Conservation (phyloP, 164 flowering plant genomes). For the Berberis thunbergii region DNA sequence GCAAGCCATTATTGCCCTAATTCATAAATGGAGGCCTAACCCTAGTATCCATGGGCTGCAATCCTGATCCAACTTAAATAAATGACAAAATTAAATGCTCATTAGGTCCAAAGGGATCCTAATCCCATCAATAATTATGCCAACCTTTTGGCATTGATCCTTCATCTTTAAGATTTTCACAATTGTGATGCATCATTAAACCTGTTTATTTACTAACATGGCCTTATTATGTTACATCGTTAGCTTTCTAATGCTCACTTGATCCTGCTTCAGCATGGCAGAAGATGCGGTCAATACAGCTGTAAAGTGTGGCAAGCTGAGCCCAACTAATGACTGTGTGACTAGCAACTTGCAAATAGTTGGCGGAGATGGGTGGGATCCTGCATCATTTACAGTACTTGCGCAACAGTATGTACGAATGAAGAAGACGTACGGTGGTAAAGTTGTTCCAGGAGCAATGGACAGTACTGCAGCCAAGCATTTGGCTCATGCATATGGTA, state of each 20-base stretch:
- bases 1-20: too few relatives aligned
- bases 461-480: constrained; percentile 92
- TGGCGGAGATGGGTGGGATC: constrained; percentile 96
- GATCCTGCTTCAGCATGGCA: constrained; percentile 78
- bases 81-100: too few relatives aligned
- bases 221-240: too few relatives aligned
- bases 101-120: too few relatives aligned
- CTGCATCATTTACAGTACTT: constrained; percentile 72
- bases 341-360: constrained; percentile 49
- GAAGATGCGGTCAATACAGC: constrained; percentile 95
- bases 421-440: constrained; percentile 69
- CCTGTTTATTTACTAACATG: too few relatives aligned
- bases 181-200: too few relatives aligned
- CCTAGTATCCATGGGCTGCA: too few relatives aligned
- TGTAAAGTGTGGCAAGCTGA: constrained; percentile 76
- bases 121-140: too few relatives aligned
- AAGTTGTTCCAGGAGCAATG: constrained; percentile 94
- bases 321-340: constrained; percentile 48
- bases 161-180: too few relatives aligned
- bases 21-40: too few relatives aligned
- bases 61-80: too few relatives aligned
- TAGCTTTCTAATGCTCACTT: constrained; percentile 7
- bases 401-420: constrained; percentile 87
- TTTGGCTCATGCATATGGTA: constrained; percentile 90
- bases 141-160: too few relatives aligned